Evolutionary conservation across 2,329 filamentous ascomycete species (phyloP).

Genomic region (Gliomastix tumulicola): DNA sequence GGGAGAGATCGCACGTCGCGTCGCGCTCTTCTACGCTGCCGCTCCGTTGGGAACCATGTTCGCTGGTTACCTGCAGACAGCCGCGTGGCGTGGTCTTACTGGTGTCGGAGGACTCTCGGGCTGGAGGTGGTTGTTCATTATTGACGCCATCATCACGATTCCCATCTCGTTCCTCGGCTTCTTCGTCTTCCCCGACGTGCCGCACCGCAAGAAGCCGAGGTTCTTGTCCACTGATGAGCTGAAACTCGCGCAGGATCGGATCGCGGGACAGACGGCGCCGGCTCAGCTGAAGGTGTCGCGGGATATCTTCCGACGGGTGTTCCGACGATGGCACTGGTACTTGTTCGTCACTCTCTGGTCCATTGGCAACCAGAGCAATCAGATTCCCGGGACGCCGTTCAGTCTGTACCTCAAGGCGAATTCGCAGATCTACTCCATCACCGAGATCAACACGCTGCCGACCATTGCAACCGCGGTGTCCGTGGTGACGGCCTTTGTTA

Average conservation of each 20-base stretch:
- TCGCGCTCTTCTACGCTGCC: conserved; percentile 40
- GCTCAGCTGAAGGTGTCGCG: background rate
- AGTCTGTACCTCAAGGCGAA: conserved; percentile 31
- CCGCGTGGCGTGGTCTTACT: conserved; percentile 45
- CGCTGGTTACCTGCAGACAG: conserved; percentile 44
- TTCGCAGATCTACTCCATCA: conserved; percentile 25
- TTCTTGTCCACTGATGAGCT: conserved; percentile 5
- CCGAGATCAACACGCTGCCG: conserved; percentile 30
- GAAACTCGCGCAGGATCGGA: conserved; percentile 12
- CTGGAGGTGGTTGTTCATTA: conserved; percentile 43
- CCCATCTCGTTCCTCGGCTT: conserved; percentile 19
- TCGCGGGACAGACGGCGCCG: conserved; percentile 8
- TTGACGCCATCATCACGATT: conserved; percentile 26
- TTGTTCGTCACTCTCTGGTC: conserved; percentile 5
- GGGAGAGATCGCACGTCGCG: conserved; percentile 33
- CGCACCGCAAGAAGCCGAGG: conserved; percentile 10
- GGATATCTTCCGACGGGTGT: conserved; percentile 2
- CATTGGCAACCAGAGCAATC: conserved; percentile 27
- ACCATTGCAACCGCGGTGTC: conserved; percentile 29
- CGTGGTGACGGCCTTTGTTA: conserved; percentile 23
- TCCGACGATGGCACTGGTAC: conserved; percentile 1
- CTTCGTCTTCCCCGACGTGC: conserved; percentile 21
- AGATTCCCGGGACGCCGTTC: conserved; percentile 24
- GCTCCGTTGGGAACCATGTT: conserved; percentile 45
- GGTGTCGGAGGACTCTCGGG: conserved; percentile 40